A percentile compares a stretch with the other conserved stretches of the same genome.
Evolutionary conservation across 2,329 filamentous ascomycete species (phyloP).

Genomic region (Fusarium sp.): DNA sequence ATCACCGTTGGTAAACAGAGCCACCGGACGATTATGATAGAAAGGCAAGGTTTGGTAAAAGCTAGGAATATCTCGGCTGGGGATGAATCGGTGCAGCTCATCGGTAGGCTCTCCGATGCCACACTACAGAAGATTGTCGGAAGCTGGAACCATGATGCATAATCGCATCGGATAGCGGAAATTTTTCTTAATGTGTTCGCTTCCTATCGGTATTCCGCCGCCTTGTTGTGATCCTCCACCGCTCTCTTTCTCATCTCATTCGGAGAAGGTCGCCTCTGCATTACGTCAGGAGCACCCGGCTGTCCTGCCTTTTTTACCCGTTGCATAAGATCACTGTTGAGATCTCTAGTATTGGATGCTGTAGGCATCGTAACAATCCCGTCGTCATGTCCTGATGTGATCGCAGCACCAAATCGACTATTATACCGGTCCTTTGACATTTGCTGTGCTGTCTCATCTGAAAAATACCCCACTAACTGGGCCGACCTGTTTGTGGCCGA

Average conservation of each 20-base stretch:
- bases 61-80: too few relatives aligned
- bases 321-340: not conserved
- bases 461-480: slow-evolving; percentile 57
- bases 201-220: not conserved
- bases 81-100: too few relatives aligned
- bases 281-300: not conserved
- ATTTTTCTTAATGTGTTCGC: too few relatives aligned
- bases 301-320: not conserved
- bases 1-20: too few relatives aligned
- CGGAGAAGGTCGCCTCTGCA: not conserved
- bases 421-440: slow-evolving; percentile 42
- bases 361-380: not conserved
- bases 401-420: slow-evolving; percentile 37
- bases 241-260: slow-evolving; percentile 25
- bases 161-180: too few relatives aligned
- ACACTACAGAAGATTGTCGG: too few relatives aligned
- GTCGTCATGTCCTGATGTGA: not conserved
- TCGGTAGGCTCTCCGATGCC: too few relatives aligned
- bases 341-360: not conserved
- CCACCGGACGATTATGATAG: too few relatives aligned
- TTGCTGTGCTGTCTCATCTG: slow-evolving; percentile 41
- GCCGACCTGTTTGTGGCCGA: slow-evolving; percentile 53
- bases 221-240: not conserved
- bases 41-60: too few relatives aligned
- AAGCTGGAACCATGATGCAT: too few relatives aligned